Percentiles rank a stretch among this genome's conserved stretches.
phyloP scores from a whole-genome alignment of 345 rosid genomes.

The Aquilaria sinensis region DNA sequence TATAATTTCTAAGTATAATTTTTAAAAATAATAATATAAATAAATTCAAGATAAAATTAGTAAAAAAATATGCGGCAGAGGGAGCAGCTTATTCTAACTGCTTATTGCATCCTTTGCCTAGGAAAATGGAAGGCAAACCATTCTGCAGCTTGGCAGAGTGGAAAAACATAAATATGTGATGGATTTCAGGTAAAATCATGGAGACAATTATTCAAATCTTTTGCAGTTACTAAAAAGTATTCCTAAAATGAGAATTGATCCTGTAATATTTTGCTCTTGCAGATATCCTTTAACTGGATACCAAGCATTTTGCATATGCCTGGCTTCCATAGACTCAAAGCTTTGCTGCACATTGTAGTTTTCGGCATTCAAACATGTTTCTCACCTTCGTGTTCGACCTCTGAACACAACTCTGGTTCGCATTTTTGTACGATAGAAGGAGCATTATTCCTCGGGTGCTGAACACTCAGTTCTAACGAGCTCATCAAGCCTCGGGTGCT shows the following conservation, averaged over 20 bases:
- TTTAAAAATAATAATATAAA: too few species aligned
- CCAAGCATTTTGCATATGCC: constrained; percentile 81
- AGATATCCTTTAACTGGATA: constrained; percentile 85
- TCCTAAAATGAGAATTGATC: too few species aligned
- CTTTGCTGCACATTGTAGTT: constrained; percentile 71
- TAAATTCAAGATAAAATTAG: too few species aligned
- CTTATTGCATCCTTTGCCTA: constrained; percentile 3
- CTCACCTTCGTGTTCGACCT: constrained; percentile 36
- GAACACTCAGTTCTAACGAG: too few species aligned
- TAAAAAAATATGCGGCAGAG: too few species aligned
- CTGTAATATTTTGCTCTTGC: constrained; percentile 12
- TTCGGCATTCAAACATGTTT: not conserved
- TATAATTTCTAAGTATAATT: too few species aligned
- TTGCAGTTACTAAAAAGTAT: too few species aligned
- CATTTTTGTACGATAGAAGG: too few species aligned
- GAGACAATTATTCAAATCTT: not conserved
- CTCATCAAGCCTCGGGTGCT: too few species aligned
- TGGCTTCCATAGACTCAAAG: constrained; percentile 88
- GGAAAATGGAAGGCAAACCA: constrained; percentile 67
- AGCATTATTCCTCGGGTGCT: too few species aligned
- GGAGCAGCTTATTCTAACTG: too few species aligned
- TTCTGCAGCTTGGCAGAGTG: constrained; percentile 87
- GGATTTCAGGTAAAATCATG: constrained; percentile 65
- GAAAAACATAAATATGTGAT: constrained; percentile 60
- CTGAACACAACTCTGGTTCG: constrained; percentile 22